Evolutionary conservation across 2,329 filamentous ascomycete species (phyloP).

Genomic region (Claviceps monticola): DNA sequence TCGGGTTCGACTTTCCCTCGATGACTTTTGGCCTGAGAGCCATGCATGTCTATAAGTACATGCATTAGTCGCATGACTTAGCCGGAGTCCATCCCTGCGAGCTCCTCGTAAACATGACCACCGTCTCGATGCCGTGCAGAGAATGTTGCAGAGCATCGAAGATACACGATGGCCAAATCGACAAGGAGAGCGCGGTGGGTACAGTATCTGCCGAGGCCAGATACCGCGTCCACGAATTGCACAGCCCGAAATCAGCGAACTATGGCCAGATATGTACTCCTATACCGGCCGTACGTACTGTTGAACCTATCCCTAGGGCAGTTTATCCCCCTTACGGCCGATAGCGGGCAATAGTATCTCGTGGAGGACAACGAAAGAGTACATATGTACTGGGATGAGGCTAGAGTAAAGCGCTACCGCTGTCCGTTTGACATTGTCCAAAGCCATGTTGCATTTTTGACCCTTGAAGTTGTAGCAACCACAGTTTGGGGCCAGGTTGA

Average conservation of each 20-base stretch:
- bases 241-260: neutral
- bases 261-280: neutral
- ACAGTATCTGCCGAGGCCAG: neutral
- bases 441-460: neutral
- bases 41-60: too few relatives aligned
- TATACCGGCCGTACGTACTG: neutral
- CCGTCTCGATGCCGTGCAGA: neutral
- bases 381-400: too few relatives aligned
- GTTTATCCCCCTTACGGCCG: too few relatives aligned
- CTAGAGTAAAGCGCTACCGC: neutral
- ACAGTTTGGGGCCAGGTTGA: neutral
- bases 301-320: too few relatives aligned
- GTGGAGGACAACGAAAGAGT: too few relatives aligned
- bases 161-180: neutral
- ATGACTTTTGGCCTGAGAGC: too few relatives aligned
- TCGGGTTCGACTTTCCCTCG: too few relatives aligned
- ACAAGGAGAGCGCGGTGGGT: neutral
- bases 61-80: too few relatives aligned
- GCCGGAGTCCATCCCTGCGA: too few relatives aligned
- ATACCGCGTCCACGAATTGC: neutral
- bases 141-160: neutral
- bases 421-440: neutral
- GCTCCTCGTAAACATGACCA: too few relatives aligned
- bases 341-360: too few relatives aligned
- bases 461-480: constrained; percentile 1